Conservation (phyloP, 139 green algal species). For the Diplosphaera chodatii region DNA sequence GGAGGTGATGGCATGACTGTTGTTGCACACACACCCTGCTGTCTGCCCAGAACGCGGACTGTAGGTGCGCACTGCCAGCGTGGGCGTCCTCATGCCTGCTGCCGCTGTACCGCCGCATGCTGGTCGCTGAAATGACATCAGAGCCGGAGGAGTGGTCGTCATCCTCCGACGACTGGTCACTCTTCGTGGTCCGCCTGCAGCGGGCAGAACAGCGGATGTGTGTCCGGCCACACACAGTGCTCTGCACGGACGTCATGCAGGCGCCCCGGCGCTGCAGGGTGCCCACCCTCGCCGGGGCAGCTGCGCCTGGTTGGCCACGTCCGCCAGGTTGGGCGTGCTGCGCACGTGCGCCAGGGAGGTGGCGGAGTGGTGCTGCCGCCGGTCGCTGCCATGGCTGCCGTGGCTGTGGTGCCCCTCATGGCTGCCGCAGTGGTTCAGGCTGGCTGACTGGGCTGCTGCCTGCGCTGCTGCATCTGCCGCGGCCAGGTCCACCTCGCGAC, state of each 20-base stretch:
- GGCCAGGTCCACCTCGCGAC: slow-evolving; percentile 46
- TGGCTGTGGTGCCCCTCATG: not conserved
- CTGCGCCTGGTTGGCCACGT: not conserved
- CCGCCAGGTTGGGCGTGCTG: not conserved
- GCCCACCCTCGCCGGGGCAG: not conserved
- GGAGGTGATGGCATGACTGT: too few species aligned
- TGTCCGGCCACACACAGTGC: too few species aligned
- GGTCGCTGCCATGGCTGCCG: not conserved
- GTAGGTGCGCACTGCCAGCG: too few species aligned
- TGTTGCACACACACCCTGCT: not conserved
- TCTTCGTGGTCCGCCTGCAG: not conserved
- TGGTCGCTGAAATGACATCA: not conserved
- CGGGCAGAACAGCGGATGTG: too few species aligned
- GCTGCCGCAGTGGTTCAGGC: not conserved
- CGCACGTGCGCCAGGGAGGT: not conserved
- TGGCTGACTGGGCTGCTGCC: slow-evolving; percentile 14
- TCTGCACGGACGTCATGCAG: too few species aligned
- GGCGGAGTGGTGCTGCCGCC: not conserved
- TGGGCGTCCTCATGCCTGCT: not conserved
- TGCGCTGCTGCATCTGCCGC: slow-evolving; percentile 10
- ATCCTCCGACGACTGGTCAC: not conserved
- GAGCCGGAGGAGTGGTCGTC: not conserved
- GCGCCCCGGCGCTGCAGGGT: too few species aligned
- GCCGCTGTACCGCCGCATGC: not conserved
- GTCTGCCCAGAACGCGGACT: not conserved